Evolutionary conservation across 2,329 filamentous ascomycete species (phyloP), one percentile per base, ranked within the genome.

Genomic region (Fusarium sp.): DNA sequence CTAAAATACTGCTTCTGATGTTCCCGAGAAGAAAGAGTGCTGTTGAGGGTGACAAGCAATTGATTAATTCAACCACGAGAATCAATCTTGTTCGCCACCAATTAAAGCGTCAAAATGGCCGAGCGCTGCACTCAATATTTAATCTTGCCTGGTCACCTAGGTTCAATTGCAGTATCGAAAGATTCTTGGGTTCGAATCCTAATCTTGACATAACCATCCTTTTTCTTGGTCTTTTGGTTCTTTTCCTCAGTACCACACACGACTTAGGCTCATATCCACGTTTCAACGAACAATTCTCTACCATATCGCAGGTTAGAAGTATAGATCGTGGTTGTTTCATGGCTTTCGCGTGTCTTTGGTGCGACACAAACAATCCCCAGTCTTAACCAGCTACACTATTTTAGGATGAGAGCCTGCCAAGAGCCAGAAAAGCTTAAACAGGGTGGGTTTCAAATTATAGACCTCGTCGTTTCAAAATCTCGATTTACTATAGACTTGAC

Each of bases 161-260:
- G 23, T 28, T 1, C 2, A 7, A 23, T 20, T 31, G 28, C 30
- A 20, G 36, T 47, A 57, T 41, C n/a, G 34, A 47, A 26, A 59
- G 34, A 57, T 41, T 10, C 41, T 57, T 59, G 41, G 34, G 28
- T 57, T 59, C 41, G n/a, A 57, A 57, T 57, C 34, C 51, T 34
- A 57, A 45, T 8, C n/a, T 33, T 36, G 20, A 12, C 20, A 47
- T 6, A 23, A 5, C 23, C 6, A 5, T 34, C 4, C 13, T 6
- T 10, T 12, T 36, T 36, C 5, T 23, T 41, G 7, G 3, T 30
- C 23, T 23, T 23, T 23, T 23, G 23, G 6, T 23, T 6, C 23
- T 23, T 23, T 23, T 23, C 23, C 23, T 23, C 23, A 23, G 23
- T 23, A 23, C 23, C 23, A 23, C 4, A 23, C 23, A 23, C 23